phyloP scores from a whole-genome alignment of 2,329 filamentous ascomycete genomes.

The Escovopsis sp. region DNA sequence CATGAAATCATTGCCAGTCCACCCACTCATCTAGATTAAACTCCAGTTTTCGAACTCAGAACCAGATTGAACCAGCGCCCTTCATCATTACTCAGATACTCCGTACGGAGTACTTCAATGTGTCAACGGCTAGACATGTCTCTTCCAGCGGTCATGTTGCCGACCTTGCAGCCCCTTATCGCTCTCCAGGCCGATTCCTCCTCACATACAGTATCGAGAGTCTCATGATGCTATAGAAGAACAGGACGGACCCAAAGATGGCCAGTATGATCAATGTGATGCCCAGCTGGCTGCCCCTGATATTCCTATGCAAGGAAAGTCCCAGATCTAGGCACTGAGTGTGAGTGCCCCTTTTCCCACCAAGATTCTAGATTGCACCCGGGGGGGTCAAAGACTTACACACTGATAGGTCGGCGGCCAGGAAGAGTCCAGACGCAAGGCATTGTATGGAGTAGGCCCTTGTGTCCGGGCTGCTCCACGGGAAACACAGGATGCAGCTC shows the following conservation, averaged over 20 bases:
- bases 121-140: too few relatives aligned
- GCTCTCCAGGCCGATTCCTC: too few relatives aligned
- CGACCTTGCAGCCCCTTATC: too few relatives aligned
- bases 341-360: not conserved
- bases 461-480: slow-evolving; percentile 36
- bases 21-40: too few relatives aligned
- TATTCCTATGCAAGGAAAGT: slow-evolving; percentile 50
- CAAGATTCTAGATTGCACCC: too few relatives aligned
- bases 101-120: too few relatives aligned
- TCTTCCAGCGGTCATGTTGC: too few relatives aligned
- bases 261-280: slow-evolving; percentile 69
- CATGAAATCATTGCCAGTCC: too few relatives aligned
- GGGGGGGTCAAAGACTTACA: slow-evolving; percentile 38
- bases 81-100: too few relatives aligned
- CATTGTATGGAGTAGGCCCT: slow-evolving; percentile 43
- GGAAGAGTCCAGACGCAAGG: slow-evolving; percentile 49
- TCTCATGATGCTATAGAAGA: slow-evolving; percentile 64
- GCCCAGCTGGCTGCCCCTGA: slow-evolving; percentile 56
- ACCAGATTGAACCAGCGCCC: too few relatives aligned
- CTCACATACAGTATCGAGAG: slow-evolving; percentile 43
- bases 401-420: slow-evolving; percentile 42
- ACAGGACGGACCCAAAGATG: slow-evolving; percentile 59
- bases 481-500: slow-evolving; percentile 38
- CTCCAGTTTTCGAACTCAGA: too few relatives aligned
- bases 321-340: slow-evolving; percentile 46